Evolutionary conservation across 1,284 basidiomycete species (phyloP), one percentile per base, ranked within the genome.

Genomic region (Papiliotrema terrestris): DNA sequence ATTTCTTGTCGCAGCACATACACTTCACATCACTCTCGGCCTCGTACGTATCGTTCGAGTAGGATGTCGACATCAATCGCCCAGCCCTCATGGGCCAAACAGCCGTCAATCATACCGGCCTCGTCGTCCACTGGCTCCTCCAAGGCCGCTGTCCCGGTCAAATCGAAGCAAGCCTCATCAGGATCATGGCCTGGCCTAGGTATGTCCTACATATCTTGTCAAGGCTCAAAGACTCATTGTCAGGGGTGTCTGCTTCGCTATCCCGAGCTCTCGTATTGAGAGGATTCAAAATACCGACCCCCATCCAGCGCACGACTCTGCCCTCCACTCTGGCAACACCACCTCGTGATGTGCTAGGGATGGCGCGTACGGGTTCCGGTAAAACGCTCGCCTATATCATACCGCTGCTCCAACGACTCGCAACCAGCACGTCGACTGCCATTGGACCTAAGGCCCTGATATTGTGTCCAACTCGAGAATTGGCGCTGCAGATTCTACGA

Each of bases 351-450:
- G 86, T 98, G 9, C 90, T 99, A 19, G 96, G 92, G 51, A 98
- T 98, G 96, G 95, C 96, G 22, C 83, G 96, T 19, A 99, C 96
- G 1, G 96, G 96, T 54, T 97, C 94, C 0, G 96, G 96, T 59
- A 99, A 99, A 78, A 97, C 95, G 14, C 83, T 98, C 26, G 95
- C 95, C 37, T 99, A 96, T 76, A 84, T 98, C 80, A 81, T 98
- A 20, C 96, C 96, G 45, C 82, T 98, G 14, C 81, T 98, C 0
- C 90, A 96, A 60, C 83, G 89, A 25, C 83, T 98, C 11, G 86
- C 88, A 23, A 89, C 89, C 17, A 80, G 85, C 17, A 93, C 96
- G 72, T 83, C 86, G 3, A 83, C 84, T 13, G 78, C 84, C 0
- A 92, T 93, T 62, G 95, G 94, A 45, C 86, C 91, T 17, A 83